phyloP scores from a whole-genome alignment of 2,329 filamentous ascomycete genomes.

The Escovopsis weberi region DNA sequence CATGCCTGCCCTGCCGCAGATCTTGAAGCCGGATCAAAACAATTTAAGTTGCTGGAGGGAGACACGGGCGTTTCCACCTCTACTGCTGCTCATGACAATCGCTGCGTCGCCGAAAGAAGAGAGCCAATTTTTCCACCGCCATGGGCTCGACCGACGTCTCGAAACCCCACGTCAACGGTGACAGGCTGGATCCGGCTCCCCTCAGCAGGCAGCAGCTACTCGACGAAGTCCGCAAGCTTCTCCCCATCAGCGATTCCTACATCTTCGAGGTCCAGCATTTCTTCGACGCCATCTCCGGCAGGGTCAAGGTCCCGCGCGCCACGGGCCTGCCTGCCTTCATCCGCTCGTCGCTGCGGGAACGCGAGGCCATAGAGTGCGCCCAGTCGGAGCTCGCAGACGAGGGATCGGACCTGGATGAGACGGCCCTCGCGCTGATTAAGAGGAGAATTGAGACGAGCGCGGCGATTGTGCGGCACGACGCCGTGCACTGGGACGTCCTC shows the following conservation, averaged over 20 bases:
- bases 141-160: no score
- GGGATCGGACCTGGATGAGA: background rate
- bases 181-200: background rate
- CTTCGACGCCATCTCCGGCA: conserved; percentile 4
- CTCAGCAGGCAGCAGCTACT: conserved; percentile 4
- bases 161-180: no score
- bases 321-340: conserved; percentile 13
- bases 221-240: conserved; percentile 2
- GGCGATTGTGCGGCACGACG: conserved; percentile 10
- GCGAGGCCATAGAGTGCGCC: conserved; percentile 5
- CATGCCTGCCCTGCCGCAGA: no score
- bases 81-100: no score
- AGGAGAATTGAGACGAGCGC: conserved; percentile 12
- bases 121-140: no score
- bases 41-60: no score
- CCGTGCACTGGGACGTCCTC: conserved; percentile 18
- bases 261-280: conserved; percentile 10
- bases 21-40: no score
- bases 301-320: conserved; percentile 2
- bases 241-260: conserved; percentile 4
- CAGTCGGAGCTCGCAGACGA: conserved; percentile 4
- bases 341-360: conserved; percentile 9
- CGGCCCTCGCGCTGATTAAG: conserved; percentile 5
- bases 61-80: no score
- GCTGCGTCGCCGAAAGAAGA: no score